Evolutionary conservation across 73 alveolate species (phyloP), one percentile per base, ranked within the genome.

Genomic region (Uronychia setigera): DNA sequence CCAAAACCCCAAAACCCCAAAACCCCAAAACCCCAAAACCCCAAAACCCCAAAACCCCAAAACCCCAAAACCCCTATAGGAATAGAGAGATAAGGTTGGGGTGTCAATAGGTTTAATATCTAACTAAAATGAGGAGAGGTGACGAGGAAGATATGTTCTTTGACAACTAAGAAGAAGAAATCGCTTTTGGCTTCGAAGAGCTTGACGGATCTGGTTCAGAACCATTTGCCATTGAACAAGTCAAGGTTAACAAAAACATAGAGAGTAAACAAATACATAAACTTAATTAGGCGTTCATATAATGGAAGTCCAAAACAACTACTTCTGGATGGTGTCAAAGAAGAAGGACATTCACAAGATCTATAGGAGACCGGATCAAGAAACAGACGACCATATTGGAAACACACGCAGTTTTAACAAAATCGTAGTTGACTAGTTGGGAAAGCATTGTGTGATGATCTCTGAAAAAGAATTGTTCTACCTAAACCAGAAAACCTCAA

Each of bases 91-190:
- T n/a, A n/a, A n/a, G n/a, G n/a, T n/a, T n/a, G n/a, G n/a, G n/a
- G n/a, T n/a, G n/a, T n/a, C n/a, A n/a, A n/a, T n/a, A n/a, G n/a
- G n/a, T n/a, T n/a, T n/a, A n/a, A n/a, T n/a, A n/a, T n/a, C n/a
- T n/a, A n/a, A n/a, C n/a, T n/a, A n/a, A n/a, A n/a, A n/a, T n/a
- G n/a, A n/a, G n/a, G n/a, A n/a, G n/a, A n/a, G n/a, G n/a, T n/a
- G n/a, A n/a, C n/a, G n/a, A n/a, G n/a, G n/a, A n/a, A n/a, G 67
- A 46, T 5, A 46, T 46, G 19, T 46, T 46, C 19, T 46, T 46
- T 46, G 86, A 80, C 27, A 57, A 34, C 59, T 59, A 80, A 57
- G 86, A 80, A 57, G 79, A 80, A 57, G 33, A 80, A 26, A 67
- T 1, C 79, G 58, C 35, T 35, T 29, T 46, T 28, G 86, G 86